A percentile compares a stretch with the other conserved stretches of the same genome.
Evolutionary conservation across 1,284 basidiomycete species (phyloP).

Genomic region (Golubevia sp.): DNA sequence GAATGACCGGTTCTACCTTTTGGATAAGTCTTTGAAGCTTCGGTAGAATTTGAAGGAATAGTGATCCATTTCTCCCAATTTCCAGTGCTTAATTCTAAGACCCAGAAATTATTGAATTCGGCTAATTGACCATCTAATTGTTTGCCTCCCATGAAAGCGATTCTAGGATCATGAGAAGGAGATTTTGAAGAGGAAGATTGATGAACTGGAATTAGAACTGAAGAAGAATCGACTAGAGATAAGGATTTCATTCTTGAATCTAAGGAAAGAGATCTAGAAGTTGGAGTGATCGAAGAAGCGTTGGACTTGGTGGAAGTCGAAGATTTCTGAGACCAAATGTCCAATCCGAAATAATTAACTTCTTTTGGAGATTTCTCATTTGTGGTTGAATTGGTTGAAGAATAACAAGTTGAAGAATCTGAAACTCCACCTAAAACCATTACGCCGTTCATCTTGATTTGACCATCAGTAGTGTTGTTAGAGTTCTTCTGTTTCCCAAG

Average conservation of each 20-base stretch:
- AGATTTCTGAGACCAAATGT: conserved; percentile 1
- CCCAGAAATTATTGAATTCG: conserved; percentile 29
- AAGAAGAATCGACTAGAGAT: conserved; percentile 15
- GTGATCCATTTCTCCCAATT: conserved; percentile 36
- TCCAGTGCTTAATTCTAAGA: conserved; percentile 30
- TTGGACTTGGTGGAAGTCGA: neutral
- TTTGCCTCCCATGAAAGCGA: conserved; percentile 39
- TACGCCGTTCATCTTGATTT: conserved; percentile 1
- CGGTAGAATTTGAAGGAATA: neutral
- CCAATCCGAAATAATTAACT: conserved; percentile 10
- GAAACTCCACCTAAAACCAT: neutral
- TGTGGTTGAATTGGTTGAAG: no score
- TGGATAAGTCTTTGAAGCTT: conserved; percentile 27
- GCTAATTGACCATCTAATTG: conserved; percentile 18
- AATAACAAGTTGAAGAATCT: neutral
- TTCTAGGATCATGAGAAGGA: conserved; percentile 5
- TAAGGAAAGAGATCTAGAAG: conserved; percentile 21
- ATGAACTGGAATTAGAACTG: conserved; percentile 13
- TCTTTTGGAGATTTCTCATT: neutral
- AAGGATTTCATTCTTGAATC: conserved; percentile 17
- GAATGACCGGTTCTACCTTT: conserved; percentile 39
- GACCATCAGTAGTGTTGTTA: neutral
- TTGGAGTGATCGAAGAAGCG: conserved; percentile 14
- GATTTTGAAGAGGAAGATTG: conserved; percentile 5
- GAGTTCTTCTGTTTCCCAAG: neutral